Conservation (phyloP, 192 early-diverging fungal genomes). For the Backusella mclennaniae region DNA sequence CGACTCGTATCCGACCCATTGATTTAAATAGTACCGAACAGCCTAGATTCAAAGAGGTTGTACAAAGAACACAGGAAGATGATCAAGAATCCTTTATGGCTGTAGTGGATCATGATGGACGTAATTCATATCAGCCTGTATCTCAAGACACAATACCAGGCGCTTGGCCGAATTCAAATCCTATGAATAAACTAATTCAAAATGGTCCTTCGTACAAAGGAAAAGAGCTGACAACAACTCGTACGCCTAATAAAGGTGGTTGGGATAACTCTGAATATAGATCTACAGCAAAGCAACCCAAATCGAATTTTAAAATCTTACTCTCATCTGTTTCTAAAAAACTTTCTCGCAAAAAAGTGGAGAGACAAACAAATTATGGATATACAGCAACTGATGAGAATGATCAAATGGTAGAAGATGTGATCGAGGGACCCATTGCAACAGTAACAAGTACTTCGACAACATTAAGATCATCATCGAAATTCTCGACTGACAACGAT, state of each 20-base stretch:
- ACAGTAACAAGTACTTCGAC: constrained; percentile 22
- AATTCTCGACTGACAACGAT: background rate
- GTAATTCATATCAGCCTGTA: background rate
- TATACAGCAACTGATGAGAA: constrained; percentile 7
- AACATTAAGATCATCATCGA: constrained; percentile 4
- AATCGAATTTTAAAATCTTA: constrained; percentile 39
- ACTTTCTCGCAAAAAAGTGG: constrained; percentile 38
- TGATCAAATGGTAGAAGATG: background rate
- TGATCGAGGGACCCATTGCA: constrained; percentile 13
- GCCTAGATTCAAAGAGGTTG: constrained; percentile 26
- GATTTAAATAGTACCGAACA: constrained; percentile 17
- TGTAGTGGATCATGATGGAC: constrained; percentile 9
- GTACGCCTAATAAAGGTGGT: background rate
- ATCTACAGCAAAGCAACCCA: background rate
- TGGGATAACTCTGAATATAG: background rate
- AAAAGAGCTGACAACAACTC: background rate
- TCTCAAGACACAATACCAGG: background rate
- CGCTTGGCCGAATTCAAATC: background rate
- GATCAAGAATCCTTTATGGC: constrained; percentile 37
- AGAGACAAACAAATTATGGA: constrained; percentile 25
- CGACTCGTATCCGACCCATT: constrained; percentile 33
- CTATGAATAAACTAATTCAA: background rate
- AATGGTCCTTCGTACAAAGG: background rate
- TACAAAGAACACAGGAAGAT: constrained; percentile 30
- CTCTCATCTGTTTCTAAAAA: constrained; percentile 51